Evolutionary conservation across 495 filamentous ascomycete genomes (phyloP), one percentile per base, ranked within the genome.

Genomic region (Hypoxylon fuscum): DNA sequence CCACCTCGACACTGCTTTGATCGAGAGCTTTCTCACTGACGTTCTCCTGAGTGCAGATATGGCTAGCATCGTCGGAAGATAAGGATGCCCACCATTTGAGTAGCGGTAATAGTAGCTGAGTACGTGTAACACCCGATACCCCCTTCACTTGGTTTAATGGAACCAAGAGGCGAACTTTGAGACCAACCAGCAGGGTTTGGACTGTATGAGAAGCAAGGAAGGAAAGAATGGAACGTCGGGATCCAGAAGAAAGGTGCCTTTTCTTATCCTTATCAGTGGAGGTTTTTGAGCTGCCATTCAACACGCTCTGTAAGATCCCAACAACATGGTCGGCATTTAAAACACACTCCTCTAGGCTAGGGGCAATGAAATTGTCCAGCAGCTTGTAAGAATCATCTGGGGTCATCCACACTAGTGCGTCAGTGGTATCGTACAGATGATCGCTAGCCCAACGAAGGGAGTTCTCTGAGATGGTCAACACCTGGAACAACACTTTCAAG

Each of bases 341-440:
- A 8, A 91, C 81, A 64, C 87, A 93, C 72, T 96, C 93, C 68
- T 97, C 93, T 14, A 97, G 68, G 4, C 78, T 83, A 1, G 90
- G 88, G 18, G 90, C 68, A 27, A 97, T 71, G 20, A 88, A 76
- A 15, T 81, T 83, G 14, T 82, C 74, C 6, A 96, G 60, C 9
- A 97, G 74, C 44, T 84, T 83, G 15, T 81, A 71, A 2, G 73
- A 76, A 40, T 88, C 84, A 12, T 83, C 80, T 2, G 64, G 58
- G 27, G 83, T 74, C n/a, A 96, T 77, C 81, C 84, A 88, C 22
- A 74, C 73, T 15, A 91, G 59, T 2, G 75, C 64, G 23, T 81
- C 75, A 0, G 81, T 79, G 17, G 79, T 74, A 27, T 79, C 81
- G 64, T 84, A 85, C 1, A 85, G 62, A 21, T 72, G 72, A 15